Percentiles rank a stretch among this genome's conserved stretches.
phyloP scores from a whole-genome alignment of 202 grass and related monocot genomes.

The Tripidium arundinaceum region DNA sequence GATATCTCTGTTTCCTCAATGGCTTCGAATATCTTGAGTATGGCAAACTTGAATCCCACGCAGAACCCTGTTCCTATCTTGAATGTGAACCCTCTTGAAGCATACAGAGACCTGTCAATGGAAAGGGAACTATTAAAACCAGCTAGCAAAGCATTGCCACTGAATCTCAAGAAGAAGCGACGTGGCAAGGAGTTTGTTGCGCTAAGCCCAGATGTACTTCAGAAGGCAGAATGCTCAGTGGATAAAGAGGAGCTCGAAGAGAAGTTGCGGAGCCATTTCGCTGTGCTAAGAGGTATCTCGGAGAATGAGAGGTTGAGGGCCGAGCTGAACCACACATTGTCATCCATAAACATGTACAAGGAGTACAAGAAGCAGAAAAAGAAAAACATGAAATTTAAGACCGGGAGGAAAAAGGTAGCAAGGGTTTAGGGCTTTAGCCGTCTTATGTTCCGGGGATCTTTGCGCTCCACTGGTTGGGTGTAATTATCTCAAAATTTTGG shows the following conservation, averaged over 20 bases:
- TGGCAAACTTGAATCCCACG: slow-evolving; percentile 64
- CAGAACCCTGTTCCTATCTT: slow-evolving; percentile 66
- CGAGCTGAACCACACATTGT: slow-evolving; percentile 64
- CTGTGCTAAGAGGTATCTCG: slow-evolving; percentile 48
- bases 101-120: slow-evolving; percentile 62
- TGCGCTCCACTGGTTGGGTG: not conserved
- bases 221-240: slow-evolving; percentile 39
- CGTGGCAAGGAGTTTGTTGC: slow-evolving; percentile 45
- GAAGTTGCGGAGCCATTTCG: slow-evolving; percentile 71
- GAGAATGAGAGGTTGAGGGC: slow-evolving; percentile 79
- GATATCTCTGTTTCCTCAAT: slow-evolving; percentile 59
- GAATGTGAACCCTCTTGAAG: slow-evolving; percentile 61
- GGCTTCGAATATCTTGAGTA: slow-evolving; percentile 66
- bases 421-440: slow-evolving; percentile 30
- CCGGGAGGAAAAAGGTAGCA: slow-evolving; percentile 28
- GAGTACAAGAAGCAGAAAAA: slow-evolving; percentile 79
- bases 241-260: slow-evolving; percentile 47
- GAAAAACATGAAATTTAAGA: slow-evolving; percentile 35
- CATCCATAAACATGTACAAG: slow-evolving; percentile 61
- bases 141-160: slow-evolving; percentile 16
- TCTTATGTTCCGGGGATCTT: not conserved
- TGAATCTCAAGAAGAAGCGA: slow-evolving; percentile 59
- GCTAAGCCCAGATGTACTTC: slow-evolving; percentile 42
- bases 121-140: slow-evolving; percentile 57
- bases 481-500: not conserved